phyloP scores from a whole-genome alignment of 345 rosid genomes.

The Euphorbia tirucalli region DNA sequence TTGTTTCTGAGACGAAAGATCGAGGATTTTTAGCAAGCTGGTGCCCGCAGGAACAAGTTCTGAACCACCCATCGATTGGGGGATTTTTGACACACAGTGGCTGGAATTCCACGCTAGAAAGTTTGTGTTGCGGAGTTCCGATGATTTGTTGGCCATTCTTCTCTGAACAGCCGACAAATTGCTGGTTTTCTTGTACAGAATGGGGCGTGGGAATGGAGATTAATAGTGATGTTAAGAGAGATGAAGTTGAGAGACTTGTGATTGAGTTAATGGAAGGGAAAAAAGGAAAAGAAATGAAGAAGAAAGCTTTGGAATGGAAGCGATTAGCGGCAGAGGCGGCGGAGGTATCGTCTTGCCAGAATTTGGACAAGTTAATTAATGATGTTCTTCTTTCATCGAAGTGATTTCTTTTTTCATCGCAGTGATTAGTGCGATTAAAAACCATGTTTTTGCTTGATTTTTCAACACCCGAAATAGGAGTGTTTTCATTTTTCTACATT shows the following conservation, averaged over 20 bases:
- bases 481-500: too few species aligned
- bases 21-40: slow-evolving; percentile 14
- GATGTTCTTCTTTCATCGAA: too few species aligned
- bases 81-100: slow-evolving; percentile 18
- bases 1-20: background rate
- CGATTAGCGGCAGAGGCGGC: slow-evolving; percentile 13
- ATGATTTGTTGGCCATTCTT: slow-evolving; percentile 36
- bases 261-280: slow-evolving; percentile 25
- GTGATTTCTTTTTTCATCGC: too few species aligned
- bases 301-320: slow-evolving; percentile 23
- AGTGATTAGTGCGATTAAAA: too few species aligned
- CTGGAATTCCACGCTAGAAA: slow-evolving; percentile 27
- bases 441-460: too few species aligned
- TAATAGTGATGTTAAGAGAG: slow-evolving; percentile 18
- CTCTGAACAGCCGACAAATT: slow-evolving; percentile 23
- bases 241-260: slow-evolving; percentile 22
- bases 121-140: slow-evolving; percentile 14
- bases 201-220: slow-evolving; percentile 31
- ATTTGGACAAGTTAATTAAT: too few species aligned
- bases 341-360: too few species aligned
- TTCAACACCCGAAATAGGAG: too few species aligned
- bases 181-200: slow-evolving; percentile 5
- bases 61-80: slow-evolving; percentile 14
- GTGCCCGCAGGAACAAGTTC: slow-evolving; percentile 20
- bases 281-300: slow-evolving; percentile 20